phyloP scores from a whole-genome alignment of 306 rosid genomes.

The Castanea mollissima region DNA sequence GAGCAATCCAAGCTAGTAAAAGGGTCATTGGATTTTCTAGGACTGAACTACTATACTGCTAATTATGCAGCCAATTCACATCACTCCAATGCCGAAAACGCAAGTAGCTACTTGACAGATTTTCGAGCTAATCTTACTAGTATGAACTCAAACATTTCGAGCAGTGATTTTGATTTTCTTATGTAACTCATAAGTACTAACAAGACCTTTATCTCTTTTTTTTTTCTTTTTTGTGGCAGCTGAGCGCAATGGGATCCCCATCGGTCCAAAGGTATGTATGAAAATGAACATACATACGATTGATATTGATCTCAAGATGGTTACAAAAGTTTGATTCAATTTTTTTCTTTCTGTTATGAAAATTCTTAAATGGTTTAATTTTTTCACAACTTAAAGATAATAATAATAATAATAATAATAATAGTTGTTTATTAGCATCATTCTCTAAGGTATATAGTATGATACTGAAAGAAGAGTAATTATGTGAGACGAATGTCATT shows the following conservation, averaged over 20 bases:
- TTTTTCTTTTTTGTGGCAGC: conserved; percentile 23
- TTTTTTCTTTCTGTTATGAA: no score
- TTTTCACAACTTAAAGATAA: no score
- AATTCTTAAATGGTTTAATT: no score
- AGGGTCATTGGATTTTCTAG: conserved; percentile 64
- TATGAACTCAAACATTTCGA: conserved; percentile 11
- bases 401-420: no score
- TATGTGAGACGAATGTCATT: no score
- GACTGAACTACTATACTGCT: conserved; percentile 59
- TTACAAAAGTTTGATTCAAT: no score
- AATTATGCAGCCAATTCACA: conserved; percentile 38
- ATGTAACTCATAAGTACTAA: background rate
- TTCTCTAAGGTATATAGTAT: no score
- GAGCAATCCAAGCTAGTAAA: conserved; percentile 41
- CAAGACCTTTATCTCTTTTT: background rate
- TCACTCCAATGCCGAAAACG: background rate
- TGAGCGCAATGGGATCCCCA: conserved; percentile 37
- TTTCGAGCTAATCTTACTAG: conserved; percentile 41
- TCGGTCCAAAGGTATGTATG: conserved; percentile 43
- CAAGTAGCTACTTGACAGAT: conserved; percentile 39
- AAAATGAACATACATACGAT: background rate
- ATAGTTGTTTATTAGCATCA: no score
- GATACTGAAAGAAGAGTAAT: no score
- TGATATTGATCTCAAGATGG: no score
- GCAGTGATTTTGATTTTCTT: background rate